These are phyloP conservation scores for Zymoseptoria crescenta DNA, from an alignment of 2,329 filamentous ascomycete species.

Conservation along the genomic window DNA sequence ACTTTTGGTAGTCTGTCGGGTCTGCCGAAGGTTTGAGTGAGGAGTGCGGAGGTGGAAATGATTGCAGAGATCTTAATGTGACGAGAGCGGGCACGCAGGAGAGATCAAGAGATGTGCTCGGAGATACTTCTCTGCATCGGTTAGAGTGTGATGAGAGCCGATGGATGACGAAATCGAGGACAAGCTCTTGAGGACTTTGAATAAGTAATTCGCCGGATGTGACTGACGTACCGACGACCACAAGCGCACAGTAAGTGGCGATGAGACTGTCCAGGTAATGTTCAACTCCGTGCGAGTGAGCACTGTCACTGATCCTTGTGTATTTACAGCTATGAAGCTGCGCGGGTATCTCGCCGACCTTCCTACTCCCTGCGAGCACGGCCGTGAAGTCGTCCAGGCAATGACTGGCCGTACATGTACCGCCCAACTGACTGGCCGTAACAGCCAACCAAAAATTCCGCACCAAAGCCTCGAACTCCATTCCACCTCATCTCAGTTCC, in stretches of 20 bases:
- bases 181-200: background rate
- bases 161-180: background rate
- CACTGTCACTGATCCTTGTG: no score
- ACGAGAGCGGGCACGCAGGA: background rate
- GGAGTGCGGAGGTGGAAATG: background rate
- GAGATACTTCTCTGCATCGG: background rate
- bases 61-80: background rate
- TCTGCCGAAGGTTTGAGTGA: background rate
- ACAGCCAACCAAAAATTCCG: background rate
- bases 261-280: no score
- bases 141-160: background rate
- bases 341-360: no score
- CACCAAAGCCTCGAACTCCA: background rate
- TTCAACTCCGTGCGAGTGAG: no score
- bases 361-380: no score
- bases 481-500: background rate
- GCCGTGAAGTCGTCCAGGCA: no score
- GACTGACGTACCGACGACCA: no score
- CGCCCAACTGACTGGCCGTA: background rate
- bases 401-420: no score
- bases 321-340: no score
- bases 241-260: no score
- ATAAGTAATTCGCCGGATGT: no score
- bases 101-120: background rate
- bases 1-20: constrained; percentile 11